Percentiles rank a stretch among this genome's conserved stretches.
Evolutionary conservation across 306 rosid genomes (phyloP).

Genomic region (Trifolium pratense): DNA sequence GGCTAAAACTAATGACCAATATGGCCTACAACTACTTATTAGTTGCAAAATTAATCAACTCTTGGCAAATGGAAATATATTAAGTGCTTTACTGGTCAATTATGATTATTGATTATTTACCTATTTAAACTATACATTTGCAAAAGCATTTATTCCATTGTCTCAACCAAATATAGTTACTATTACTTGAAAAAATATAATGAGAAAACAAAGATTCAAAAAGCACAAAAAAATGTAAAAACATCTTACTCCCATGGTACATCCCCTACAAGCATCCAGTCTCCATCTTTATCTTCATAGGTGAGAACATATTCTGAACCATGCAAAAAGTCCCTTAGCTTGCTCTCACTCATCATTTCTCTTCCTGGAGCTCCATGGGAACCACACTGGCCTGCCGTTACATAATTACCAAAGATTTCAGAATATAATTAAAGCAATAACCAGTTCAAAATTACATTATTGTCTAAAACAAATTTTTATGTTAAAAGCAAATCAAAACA

Average conservation of each 20-base stretch:
- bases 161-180: conserved; percentile 1
- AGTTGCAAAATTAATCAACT: background rate
- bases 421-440: conserved; percentile 1
- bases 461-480: background rate
- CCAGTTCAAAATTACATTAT: background rate
- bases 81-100: background rate
- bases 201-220: conserved; percentile 2
- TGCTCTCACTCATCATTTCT: conserved; percentile 87
- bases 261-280: conserved; percentile 99
- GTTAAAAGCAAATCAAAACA: conserved; percentile 24
- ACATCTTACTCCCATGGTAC: conserved; percentile 94
- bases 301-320: conserved; percentile 96
- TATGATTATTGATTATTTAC: conserved; percentile 8
- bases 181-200: conserved; percentile 2
- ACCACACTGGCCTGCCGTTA: conserved; percentile 81
- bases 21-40: background rate
- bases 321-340: conserved; percentile 89
- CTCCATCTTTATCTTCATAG: conserved; percentile 92
- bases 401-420: conserved; percentile 29
- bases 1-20: background rate
- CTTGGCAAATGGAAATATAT: background rate
- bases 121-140: background rate
- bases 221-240: background rate
- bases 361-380: conserved; percentile 79
- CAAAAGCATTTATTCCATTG: background rate